A percentile compares a stretch with the other conserved stretches of the same genome.
These are phyloP conservation scores for Saturnispora zaruensis DNA, from an alignment of 805 yeast species.

Conservation along the genomic window DNA sequence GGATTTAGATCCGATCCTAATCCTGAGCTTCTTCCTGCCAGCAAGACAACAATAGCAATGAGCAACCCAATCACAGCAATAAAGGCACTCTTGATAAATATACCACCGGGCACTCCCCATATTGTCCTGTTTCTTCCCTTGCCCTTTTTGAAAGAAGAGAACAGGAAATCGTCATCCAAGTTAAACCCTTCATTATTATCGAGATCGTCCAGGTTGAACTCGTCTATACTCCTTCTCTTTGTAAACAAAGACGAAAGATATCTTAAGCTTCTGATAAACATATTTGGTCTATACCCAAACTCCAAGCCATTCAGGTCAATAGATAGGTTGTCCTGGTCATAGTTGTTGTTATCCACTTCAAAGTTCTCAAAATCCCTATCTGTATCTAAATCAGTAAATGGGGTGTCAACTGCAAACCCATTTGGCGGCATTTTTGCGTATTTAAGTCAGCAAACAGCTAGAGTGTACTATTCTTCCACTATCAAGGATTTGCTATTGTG, in stretches of 20 bases:
- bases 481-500: neutral
- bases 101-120: neutral
- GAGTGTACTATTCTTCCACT: neutral
- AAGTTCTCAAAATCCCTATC: slow-evolving; percentile 29
- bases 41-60: slow-evolving; percentile 5
- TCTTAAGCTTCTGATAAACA: neutral
- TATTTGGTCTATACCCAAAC: slow-evolving; percentile 2
- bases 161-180: neutral
- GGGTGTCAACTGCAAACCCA: slow-evolving; percentile 37
- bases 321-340: slow-evolving; percentile 15
- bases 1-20: neutral
- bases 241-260: slow-evolving; percentile 4
- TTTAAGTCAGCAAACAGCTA: neutral
- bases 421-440: neutral
- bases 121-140: neutral
- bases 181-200: slow-evolving; percentile 6
- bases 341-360: slow-evolving; percentile 15
- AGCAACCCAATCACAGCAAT: slow-evolving; percentile 1
- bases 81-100: neutral
- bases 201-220: slow-evolving; percentile 3
- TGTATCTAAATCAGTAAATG: slow-evolving; percentile 46
- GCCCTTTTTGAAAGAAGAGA: neutral
- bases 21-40: slow-evolving; percentile 1
- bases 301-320: slow-evolving; percentile 12
- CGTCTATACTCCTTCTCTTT: slow-evolving; percentile 7